Evolutionary conservation across 805 yeast species (phyloP).

Genomic region (Brettanomyces sp.): DNA sequence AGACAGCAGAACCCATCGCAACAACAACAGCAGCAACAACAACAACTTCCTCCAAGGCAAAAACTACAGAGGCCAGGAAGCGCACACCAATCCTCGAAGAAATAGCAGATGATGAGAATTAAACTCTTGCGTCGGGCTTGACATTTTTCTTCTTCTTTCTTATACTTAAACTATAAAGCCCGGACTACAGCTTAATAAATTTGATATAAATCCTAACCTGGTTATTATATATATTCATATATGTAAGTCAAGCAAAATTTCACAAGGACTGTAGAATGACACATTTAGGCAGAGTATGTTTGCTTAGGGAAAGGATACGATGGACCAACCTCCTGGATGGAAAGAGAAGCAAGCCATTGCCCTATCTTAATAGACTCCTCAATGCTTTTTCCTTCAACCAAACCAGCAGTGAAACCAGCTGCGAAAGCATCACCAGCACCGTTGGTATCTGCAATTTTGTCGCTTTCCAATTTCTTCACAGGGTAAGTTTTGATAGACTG

Average conservation of each 20-base stretch:
- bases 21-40: slow-evolving; percentile 7
- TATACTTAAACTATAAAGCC: not conserved
- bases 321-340: slow-evolving; percentile 92
- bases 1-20: slow-evolving; percentile 4
- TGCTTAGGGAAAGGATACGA: slow-evolving; percentile 79
- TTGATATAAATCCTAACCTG: too few species aligned
- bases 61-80: not conserved
- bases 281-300: slow-evolving; percentile 56
- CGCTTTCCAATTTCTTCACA: slow-evolving; percentile 61
- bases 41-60: slow-evolving; percentile 1
- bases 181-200: too few species aligned
- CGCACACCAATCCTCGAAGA: slow-evolving; percentile 1
- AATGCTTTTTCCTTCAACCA: slow-evolving; percentile 63
- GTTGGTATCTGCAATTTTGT: slow-evolving; percentile 80
- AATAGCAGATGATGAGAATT: not conserved
- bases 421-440: slow-evolving; percentile 99
- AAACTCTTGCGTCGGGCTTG: not conserved
- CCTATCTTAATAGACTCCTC: slow-evolving; percentile 65
- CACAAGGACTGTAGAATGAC: not conserved
- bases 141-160: not conserved
- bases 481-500: slow-evolving; percentile 43
- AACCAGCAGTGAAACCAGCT: slow-evolving; percentile 87
- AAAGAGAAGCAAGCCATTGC: slow-evolving; percentile 91
- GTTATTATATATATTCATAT: too few species aligned
- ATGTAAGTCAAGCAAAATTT: not conserved